Evolutionary conservation across 441 rosid genomes (phyloP), one percentile per base, ranked within the genome.

Genomic region (Euphorbia corollata): DNA sequence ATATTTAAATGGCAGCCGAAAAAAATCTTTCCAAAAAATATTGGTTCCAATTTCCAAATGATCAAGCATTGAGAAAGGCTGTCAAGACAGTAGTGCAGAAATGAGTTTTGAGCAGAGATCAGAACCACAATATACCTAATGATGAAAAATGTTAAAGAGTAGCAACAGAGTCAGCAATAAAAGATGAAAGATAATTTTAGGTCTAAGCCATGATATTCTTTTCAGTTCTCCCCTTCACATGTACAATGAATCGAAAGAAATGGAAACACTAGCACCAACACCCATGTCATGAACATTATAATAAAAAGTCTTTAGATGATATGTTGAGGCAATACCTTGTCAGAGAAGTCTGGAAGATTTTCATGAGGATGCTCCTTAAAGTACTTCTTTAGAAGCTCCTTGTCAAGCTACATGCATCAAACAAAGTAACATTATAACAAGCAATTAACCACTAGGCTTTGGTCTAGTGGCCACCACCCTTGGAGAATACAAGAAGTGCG

Each of bases 331-430:
- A n/a, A n/a, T n/a, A 86, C 92, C 84, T 83, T 85, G 77, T 83
- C 88, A 73, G 83, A 71, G 76, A 83, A 83, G 55, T 77, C 76
- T 20, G 86, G 86, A 63, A 80, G 86, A 70, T 87, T 77, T 51
- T 87, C 90, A 53, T 73, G 77, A 58, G 89, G 88, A 69, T 93
- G 87, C 69, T 84, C 88, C 47, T 75, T 79, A 79, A 93, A 87
- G 77, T 77, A 87, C 66, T 68, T 85, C 80, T 80, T 84, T 64
- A 93, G 76, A 64, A 93, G 88, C 75, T 77, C 78, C 75, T 82
- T 89, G 83, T 93, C 99, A 72, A 93, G 89, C 99, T 93, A 77
- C 71, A 79, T 60, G 64, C 71, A 70, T 54, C 43, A 78, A 77
- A 79, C 76, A 50, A 43, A 73, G 61, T 9, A 24, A 27, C 45